Base-by-base conservation (phyloP, 345 rosid species). In the Eucalyptus marginata region DNA sequence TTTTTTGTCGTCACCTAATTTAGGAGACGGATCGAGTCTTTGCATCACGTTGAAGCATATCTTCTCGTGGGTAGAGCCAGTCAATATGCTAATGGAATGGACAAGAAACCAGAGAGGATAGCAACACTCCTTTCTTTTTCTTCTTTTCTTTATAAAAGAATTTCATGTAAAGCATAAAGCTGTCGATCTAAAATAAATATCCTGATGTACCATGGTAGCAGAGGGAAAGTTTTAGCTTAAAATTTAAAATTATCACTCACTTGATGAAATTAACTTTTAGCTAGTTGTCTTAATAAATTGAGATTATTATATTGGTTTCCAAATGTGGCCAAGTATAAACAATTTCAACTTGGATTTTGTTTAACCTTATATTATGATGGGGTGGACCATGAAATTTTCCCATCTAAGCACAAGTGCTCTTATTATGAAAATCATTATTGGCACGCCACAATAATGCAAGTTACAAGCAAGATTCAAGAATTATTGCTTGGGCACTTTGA, bases 401-500 rank as follows among this genome's bases (percentile, higher is more conserved):
- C 71, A 64, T 29, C 2, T 29, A n/a, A 64, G 2, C 31, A 52
- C 71, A 31, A 14, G 71, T 4, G 71, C n/a, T 64, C 18, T 64
- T 16, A 27, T 13, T 15, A 64, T 64, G 36, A 64, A 64, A 64
- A n/a, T 64, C 10, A 64, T 64, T 20, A 36, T 76, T 36, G 46
- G 1, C 47, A 36, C 1, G 5, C 83, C 83, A 10, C 27, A 18
- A 76, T 36, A 76, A 36, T 10, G 6, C 46, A 36, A 71, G 6
- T 71, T 16, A 31, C 83, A 71, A 11, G 40, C 31, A 95, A 93
- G 17, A 29, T 3, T 54, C 8, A 14, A 17, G 46, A 11, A 6
- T 86, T 18, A 87, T 33, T 86, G 80, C 47, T 87, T 87, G 40
- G 92, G 88, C 16, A 71, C 68, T 86, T 90, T 90, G 36, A 92